Evolutionary conservation across 495 filamentous ascomycete species (phyloP).

Genomic region (Lophiostoma macrostomum): DNA sequence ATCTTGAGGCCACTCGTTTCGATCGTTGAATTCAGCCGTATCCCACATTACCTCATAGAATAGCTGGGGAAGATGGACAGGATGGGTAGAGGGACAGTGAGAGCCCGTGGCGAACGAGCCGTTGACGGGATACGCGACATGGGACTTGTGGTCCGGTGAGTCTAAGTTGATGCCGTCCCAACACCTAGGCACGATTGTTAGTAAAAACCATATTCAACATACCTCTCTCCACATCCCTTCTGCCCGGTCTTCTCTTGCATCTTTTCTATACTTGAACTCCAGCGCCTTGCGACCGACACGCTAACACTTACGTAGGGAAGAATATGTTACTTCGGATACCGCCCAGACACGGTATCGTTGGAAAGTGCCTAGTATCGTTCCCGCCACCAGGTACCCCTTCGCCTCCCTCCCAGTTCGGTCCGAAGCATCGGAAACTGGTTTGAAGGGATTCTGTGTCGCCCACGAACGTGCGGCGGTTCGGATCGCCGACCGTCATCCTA

Average conservation of each 20-base stretch:
- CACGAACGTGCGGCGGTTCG: not conserved
- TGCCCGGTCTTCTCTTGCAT: no score
- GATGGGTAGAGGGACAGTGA: conserved; percentile 46
- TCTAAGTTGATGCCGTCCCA: conserved; percentile 53
- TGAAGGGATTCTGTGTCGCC: conserved; percentile 31
- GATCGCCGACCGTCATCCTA: conserved; percentile 4
- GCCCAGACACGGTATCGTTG: conserved; percentile 41
- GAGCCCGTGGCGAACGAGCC: conserved; percentile 39
- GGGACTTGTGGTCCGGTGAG: conserved; percentile 48
- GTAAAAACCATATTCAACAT: no score
- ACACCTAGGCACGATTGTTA: no score
- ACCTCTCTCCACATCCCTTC: no score
- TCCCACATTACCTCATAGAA: conserved; percentile 52
- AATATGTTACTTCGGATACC: conserved; percentile 49
- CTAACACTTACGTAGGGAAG: conserved; percentile 49
- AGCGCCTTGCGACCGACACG: no score
- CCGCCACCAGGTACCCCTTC: conserved; percentile 36
- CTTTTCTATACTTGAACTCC: no score
- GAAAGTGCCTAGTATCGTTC: conserved; percentile 39
- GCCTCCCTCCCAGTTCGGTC: conserved; percentile 47
- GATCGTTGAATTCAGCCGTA: conserved; percentile 43
- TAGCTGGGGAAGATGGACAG: conserved; percentile 47
- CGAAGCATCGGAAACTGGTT: conserved; percentile 48
- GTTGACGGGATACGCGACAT: conserved; percentile 44
- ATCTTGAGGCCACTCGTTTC: conserved; percentile 41